phyloP scores from a whole-genome alignment of 129 eudicot genomes.

The Flaveria linearis region DNA sequence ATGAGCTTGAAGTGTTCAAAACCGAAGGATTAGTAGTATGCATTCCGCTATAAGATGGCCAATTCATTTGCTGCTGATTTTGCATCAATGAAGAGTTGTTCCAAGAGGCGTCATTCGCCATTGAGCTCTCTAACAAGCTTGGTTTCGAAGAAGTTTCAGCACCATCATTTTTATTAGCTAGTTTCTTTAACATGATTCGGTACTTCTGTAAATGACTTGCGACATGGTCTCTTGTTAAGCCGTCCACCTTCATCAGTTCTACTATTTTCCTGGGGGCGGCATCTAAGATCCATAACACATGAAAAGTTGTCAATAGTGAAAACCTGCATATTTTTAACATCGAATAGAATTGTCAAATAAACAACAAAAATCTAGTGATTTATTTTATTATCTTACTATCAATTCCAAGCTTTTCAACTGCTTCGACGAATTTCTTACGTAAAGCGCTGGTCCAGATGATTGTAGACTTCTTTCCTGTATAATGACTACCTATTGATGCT shows the following conservation, averaged over 20 bases:
- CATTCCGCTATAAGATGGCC: conserved; percentile 3
- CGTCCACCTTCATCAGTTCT: conserved; percentile 33
- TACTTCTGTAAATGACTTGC: conserved; percentile 41
- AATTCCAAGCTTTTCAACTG: conserved; percentile 29
- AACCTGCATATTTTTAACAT: not conserved
- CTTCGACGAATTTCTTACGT: conserved; percentile 27
- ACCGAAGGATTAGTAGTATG: conserved; percentile 11
- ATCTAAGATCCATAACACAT: conserved; percentile 2
- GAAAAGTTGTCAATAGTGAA: not conserved
- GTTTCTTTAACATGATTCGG: conserved; percentile 21
- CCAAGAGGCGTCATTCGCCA: conserved; percentile 9
- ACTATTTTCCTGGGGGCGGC: conserved; percentile 31
- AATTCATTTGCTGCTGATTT: conserved; percentile 3
- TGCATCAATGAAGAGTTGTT: not conserved
- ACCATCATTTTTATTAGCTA: not conserved
- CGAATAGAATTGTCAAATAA: not conserved
- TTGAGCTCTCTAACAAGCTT: conserved; percentile 34
- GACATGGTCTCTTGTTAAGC: conserved; percentile 40
- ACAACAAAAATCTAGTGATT: not conserved
- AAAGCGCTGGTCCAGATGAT: conserved; percentile 25
- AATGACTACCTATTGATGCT: not conserved
- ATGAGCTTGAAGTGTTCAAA: conserved; percentile 26
- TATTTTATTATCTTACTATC: conserved; percentile 23
- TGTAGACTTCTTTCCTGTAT: conserved; percentile 16
- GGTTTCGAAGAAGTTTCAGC: conserved; percentile 17